Evolutionary conservation across 2,329 filamentous ascomycete species (phyloP).

Genomic region (Tolypocladium ophioglossoides): DNA sequence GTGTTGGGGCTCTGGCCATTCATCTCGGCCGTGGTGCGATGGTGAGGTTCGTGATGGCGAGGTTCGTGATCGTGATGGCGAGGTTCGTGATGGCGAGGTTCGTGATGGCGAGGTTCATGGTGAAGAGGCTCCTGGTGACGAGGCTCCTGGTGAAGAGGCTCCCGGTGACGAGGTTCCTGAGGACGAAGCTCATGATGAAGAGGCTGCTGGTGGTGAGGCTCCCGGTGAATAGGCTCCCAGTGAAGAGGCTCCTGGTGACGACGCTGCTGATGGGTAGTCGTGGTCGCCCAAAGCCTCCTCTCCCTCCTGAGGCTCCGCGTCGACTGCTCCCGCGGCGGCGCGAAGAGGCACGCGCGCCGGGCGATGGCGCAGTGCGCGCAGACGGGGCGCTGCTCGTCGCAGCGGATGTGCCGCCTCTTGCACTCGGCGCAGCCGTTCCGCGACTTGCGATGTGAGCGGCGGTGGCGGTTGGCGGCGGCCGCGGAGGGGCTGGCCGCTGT

Average conservation of each 20-base stretch:
- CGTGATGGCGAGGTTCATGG: no score
- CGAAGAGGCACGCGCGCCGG: conserved; percentile 25
- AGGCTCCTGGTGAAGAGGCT: no score
- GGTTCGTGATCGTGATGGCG: no score
- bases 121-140: no score
- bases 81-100: no score
- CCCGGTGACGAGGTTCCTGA: no score
- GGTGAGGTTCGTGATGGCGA: not conserved
- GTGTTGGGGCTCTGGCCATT: not conserved
- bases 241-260: conserved; percentile 3
- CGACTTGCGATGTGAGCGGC: conserved; percentile 29
- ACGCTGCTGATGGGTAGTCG: not conserved
- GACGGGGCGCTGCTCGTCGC: conserved; percentile 28
- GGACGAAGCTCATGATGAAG: no score
- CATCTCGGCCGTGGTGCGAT: not conserved
- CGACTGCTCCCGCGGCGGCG: conserved; percentile 3
- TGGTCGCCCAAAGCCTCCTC: not conserved
- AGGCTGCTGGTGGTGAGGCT: not conserved
- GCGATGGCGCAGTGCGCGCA: conserved; percentile 29
- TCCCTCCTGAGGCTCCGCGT: not conserved
- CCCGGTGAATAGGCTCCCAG: conserved; percentile 1
- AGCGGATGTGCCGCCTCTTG: conserved; percentile 30
- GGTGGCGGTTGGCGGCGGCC: conserved; percentile 7
- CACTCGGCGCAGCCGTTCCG: conserved; percentile 29
- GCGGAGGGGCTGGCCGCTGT: not conserved